These are phyloP conservation scores for Coemansia sp. DNA, from an alignment of 192 early-diverging fungal species.

Conservation along the genomic window DNA sequence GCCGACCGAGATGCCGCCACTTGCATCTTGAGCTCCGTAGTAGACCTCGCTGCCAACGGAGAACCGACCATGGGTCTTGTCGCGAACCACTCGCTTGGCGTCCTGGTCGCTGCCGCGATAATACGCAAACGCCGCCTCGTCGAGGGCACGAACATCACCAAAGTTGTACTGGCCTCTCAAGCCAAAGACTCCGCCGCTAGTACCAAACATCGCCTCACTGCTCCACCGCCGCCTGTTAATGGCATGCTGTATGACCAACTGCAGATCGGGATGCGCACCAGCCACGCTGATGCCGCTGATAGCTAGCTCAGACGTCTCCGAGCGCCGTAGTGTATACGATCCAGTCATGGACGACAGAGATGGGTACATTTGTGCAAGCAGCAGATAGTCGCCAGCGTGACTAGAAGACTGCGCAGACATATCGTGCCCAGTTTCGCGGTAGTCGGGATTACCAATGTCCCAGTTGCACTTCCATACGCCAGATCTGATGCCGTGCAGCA, in stretches of 20 bases:
- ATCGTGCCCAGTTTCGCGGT: not conserved
- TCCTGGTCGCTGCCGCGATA: constrained; percentile 26
- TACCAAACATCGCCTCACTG: constrained; percentile 73
- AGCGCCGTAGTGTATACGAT: constrained; percentile 34
- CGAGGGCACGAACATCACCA: constrained; percentile 45
- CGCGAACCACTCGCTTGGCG: constrained; percentile 14
- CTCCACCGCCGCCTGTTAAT: constrained; percentile 78
- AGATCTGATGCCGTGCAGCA: constrained; percentile 39
- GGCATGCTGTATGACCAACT: constrained; percentile 56
- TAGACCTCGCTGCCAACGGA: constrained; percentile 72
- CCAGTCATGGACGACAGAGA: constrained; percentile 48
- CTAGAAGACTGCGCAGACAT: not conserved
- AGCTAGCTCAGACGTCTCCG: constrained; percentile 35
- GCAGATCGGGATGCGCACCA: constrained; percentile 35
- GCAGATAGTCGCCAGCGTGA: constrained; percentile 32
- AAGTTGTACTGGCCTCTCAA: constrained; percentile 81
- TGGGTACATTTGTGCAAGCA: constrained; percentile 55
- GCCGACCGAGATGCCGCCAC: constrained; percentile 83
- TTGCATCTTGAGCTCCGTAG: constrained; percentile 76
- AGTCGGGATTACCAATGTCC: not conserved
- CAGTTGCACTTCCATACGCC: constrained; percentile 49
- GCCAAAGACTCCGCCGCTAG: constrained; percentile 80
- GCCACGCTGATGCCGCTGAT: constrained; percentile 53
- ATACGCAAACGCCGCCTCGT: constrained; percentile 23
- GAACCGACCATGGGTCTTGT: constrained; percentile 27